phyloP scores from a whole-genome alignment of 441 rosid species.

The Gossypium davidsonii region DNA sequence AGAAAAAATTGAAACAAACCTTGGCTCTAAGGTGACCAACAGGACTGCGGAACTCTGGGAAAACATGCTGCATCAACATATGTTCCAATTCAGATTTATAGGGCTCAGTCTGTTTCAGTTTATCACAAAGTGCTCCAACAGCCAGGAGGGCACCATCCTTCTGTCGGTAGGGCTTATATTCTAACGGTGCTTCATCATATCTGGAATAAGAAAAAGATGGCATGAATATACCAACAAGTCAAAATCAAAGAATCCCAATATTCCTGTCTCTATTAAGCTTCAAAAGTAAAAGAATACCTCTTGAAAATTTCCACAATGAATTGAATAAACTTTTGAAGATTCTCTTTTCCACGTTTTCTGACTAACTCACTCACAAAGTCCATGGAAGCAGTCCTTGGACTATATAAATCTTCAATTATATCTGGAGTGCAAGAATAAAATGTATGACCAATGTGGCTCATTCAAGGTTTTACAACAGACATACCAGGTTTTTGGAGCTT shows the following conservation, averaged over 20 bases:
- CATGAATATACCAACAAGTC: background rate
- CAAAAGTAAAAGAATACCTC: constrained; percentile 34
- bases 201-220: constrained; percentile 25
- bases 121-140: constrained; percentile 94
- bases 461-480: constrained; percentile 11
- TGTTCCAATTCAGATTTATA: constrained; percentile 89
- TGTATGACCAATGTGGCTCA: constrained; percentile 8
- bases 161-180: constrained; percentile 56
- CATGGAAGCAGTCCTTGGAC: constrained; percentile 83
- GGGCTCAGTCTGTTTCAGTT: constrained; percentile 89
- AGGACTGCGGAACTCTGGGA: constrained; percentile 90
- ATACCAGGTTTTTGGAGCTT: constrained; percentile 27
- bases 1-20: background rate
- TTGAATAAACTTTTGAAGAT: constrained; percentile 62
- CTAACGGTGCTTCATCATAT: constrained; percentile 48
- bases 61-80: constrained; percentile 95
- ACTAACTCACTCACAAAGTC: constrained; percentile 80
- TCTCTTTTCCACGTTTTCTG: constrained; percentile 73
- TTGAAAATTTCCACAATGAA: constrained; percentile 60
- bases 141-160: constrained; percentile 81
- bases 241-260: constrained; percentile 1
- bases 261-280: background rate
- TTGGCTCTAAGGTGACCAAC: constrained; percentile 77
- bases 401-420: constrained; percentile 74
- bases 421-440: constrained; percentile 32